These are phyloP conservation scores for Kodamaea sp. DNA, from an alignment of 1,139 yeast species.

Conservation along the genomic window DNA sequence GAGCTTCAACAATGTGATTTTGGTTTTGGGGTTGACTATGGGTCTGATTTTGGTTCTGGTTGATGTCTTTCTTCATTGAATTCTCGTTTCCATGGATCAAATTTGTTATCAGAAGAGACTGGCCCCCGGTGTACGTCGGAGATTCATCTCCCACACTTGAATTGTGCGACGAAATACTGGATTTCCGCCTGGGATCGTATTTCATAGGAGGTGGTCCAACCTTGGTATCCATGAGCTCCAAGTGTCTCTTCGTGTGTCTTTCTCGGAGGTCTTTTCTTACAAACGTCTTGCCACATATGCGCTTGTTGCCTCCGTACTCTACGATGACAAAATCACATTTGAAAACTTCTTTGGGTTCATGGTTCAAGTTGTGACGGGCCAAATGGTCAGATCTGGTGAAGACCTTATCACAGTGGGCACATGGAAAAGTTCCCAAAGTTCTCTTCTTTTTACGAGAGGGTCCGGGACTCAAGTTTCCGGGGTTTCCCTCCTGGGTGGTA, in stretches of 20 bases:
- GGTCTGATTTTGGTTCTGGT: too few species aligned
- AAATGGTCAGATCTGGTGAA: constrained; percentile 46
- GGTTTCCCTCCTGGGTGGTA: background rate
- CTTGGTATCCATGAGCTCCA: constrained; percentile 12
- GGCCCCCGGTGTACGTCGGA: constrained; percentile 3
- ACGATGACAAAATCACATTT: constrained; percentile 33
- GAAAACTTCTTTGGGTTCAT: constrained; percentile 36
- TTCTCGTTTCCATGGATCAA: constrained; percentile 3
- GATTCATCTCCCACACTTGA: constrained; percentile 4
- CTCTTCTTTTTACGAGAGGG: constrained; percentile 13
- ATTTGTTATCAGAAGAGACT: constrained; percentile 5
- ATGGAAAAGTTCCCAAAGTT: constrained; percentile 19
- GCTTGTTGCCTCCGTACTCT: constrained; percentile 22
- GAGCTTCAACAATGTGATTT: too few species aligned
- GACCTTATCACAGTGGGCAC: constrained; percentile 37
- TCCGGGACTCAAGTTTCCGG: constrained; percentile 1
- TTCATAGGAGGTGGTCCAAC: background rate
- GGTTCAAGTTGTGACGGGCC: constrained; percentile 45
- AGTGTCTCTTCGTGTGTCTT: constrained; percentile 39
- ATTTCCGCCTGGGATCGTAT: constrained; percentile 1
- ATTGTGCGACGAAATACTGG: constrained; percentile 1
- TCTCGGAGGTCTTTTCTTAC: constrained; percentile 43
- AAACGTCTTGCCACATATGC: constrained; percentile 41
- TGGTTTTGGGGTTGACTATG: too few species aligned
- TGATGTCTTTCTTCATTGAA: too few species aligned